A percentile compares a stretch with the other conserved stretches of the same genome.
These are phyloP conservation scores for Eucalyptus leucophloia DNA, from an alignment of 345 rosid genomes.

Conservation along the genomic window DNA sequence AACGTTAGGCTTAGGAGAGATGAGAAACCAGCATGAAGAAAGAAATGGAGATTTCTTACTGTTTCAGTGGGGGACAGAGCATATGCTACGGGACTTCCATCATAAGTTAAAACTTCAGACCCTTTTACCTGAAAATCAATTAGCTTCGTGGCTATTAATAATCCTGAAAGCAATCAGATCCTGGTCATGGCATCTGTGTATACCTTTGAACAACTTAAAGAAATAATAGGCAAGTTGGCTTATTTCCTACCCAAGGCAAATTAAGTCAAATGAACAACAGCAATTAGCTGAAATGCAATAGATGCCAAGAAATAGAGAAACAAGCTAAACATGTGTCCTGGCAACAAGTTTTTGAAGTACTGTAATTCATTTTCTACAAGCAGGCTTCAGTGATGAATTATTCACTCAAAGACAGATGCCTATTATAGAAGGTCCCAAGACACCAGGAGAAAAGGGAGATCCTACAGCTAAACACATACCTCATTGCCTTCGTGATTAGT, in stretches of 20 bases:
- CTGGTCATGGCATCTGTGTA: not conserved
- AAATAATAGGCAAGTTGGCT: not conserved
- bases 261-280: not conserved
- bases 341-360: not conserved
- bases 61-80: slow-evolving; percentile 66
- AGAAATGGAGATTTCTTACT: slow-evolving; percentile 14
- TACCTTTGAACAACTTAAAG: not conserved
- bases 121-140: slow-evolving; percentile 52
- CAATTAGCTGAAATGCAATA: not conserved
- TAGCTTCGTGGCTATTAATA: not conserved
- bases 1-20: not conserved
- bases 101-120: slow-evolving; percentile 55
- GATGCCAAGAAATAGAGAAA: not conserved
- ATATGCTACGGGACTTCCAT: slow-evolving; percentile 71
- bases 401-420: not conserved
- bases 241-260: not conserved
- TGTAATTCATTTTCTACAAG: not conserved
- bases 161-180: not conserved
- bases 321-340: not conserved
- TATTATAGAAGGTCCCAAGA: not conserved
- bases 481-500: slow-evolving; percentile 54
- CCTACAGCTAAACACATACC: slow-evolving; percentile 13
- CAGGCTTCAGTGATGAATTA: not conserved
- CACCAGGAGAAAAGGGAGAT: not conserved
- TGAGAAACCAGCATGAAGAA: not conserved